phyloP scores from a whole-genome alignment of 768 basidiomycete genomes.

The Leccinum rimulosum region DNA sequence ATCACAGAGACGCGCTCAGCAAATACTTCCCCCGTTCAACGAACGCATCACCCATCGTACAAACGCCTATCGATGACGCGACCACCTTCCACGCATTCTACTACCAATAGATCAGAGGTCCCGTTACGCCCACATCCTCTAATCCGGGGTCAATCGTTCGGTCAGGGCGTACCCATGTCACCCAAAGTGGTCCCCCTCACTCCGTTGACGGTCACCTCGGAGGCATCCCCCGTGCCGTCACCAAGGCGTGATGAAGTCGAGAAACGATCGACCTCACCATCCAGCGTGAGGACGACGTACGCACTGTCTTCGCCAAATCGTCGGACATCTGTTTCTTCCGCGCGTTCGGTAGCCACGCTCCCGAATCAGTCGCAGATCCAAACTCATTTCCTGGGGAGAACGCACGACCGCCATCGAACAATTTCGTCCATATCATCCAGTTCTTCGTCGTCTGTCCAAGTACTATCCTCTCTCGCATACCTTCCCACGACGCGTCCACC shows the following conservation, averaged over 20 bases:
- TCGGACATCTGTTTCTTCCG: slow-evolving; percentile 57
- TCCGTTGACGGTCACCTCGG: slow-evolving; percentile 60
- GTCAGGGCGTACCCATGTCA: slow-evolving; percentile 35
- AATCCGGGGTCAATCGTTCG: slow-evolving; percentile 70
- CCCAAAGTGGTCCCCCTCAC: slow-evolving; percentile 50
- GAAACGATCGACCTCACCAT: slow-evolving; percentile 32
- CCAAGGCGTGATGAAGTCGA: slow-evolving; percentile 28
- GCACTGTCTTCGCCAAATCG: slow-evolving; percentile 36
- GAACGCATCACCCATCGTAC: slow-evolving; percentile 33
- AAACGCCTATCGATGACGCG: slow-evolving; percentile 49
- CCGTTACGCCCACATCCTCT: slow-evolving; percentile 69
- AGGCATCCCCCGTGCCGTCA: slow-evolving; percentile 44
- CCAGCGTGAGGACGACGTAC: slow-evolving; percentile 38
- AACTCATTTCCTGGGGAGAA: slow-evolving; percentile 31
- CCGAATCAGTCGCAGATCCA: slow-evolving; percentile 40
- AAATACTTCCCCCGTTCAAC: slow-evolving; percentile 38
- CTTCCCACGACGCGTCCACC: slow-evolving; percentile 41
- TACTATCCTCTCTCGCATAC: slow-evolving; percentile 55
- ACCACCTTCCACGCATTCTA: slow-evolving; percentile 63
- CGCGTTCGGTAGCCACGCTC: slow-evolving; percentile 57
- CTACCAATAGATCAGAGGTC: slow-evolving; percentile 36
- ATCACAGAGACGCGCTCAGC: slow-evolving; percentile 36
- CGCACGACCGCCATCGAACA: slow-evolving; percentile 50
- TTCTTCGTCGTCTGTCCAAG: slow-evolving; percentile 48
- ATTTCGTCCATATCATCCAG: slow-evolving; percentile 53